These are phyloP conservation scores for Cicer cuneatum DNA, from an alignment of 306 rosid genomes.

Conservation along the genomic window DNA sequence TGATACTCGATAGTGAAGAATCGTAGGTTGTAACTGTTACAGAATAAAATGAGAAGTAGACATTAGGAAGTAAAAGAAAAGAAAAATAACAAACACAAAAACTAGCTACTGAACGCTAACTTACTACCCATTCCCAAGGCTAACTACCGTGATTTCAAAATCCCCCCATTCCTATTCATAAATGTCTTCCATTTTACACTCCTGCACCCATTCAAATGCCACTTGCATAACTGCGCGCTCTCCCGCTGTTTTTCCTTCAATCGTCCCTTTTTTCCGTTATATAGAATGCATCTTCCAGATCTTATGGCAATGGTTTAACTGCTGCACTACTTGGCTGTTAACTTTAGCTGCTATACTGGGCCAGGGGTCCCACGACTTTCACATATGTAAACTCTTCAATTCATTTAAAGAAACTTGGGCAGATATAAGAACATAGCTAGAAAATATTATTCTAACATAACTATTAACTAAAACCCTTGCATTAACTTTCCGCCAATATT, in stretches of 20 bases:
- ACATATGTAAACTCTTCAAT: constrained; percentile 16
- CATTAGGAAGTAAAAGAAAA: not conserved
- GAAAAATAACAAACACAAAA: not conserved
- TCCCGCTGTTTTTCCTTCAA: not conserved
- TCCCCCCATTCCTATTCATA: not conserved
- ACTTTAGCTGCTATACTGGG: not conserved
- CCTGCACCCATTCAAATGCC: not conserved
- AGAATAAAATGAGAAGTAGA: not conserved
- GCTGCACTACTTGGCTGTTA: not conserved
- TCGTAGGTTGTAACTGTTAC: not conserved
- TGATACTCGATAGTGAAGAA: not conserved
- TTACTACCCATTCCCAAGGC: constrained; percentile 2
- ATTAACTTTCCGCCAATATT: not conserved
- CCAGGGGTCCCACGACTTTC: not conserved
- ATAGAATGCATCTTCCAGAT: not conserved
- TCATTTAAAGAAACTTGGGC: constrained; percentile 3
- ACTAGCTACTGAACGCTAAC: constrained; percentile 4
- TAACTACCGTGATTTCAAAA: not conserved
- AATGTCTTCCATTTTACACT: not conserved
- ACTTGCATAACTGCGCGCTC: not conserved
- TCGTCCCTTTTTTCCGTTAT: not conserved
- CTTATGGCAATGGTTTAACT: not conserved
- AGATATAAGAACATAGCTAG: constrained; percentile 29
- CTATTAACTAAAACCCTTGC: not conserved
- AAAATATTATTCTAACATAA: constrained; percentile 4